Evolutionary conservation across 1,284 basidiomycete species (phyloP).

Genomic region (Ceratobasidium sp.): DNA sequence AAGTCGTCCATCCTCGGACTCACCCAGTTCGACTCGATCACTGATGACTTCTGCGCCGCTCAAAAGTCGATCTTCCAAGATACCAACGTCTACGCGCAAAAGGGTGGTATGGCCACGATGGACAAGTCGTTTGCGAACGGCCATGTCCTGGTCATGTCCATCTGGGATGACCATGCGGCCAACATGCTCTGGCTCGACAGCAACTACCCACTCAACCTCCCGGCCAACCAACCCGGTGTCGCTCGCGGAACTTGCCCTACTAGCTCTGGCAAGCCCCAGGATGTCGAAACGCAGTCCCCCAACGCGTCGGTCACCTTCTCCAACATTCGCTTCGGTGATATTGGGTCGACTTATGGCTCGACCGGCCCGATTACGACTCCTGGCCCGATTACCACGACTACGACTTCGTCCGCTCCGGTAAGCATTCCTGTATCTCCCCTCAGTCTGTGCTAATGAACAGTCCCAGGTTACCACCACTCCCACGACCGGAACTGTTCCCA

Average conservation of each 20-base stretch:
- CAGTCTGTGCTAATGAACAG: not conserved
- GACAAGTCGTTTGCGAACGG: too few species aligned
- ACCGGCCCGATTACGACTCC: conserved; percentile 45
- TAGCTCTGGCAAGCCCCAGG: conserved; percentile 55
- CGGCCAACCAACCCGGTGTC: conserved; percentile 56
- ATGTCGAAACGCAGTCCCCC: conserved; percentile 52
- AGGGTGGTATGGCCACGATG: too few species aligned
- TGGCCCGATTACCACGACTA: conserved; percentile 16
- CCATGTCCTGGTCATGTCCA: too few species aligned
- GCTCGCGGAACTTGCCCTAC: conserved; percentile 54
- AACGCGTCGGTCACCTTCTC: too few species aligned
- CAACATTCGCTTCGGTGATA: too few species aligned
- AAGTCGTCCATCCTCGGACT: too few species aligned
- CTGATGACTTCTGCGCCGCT: too few species aligned
- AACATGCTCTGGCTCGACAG: conserved; percentile 67
- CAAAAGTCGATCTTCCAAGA: too few species aligned
- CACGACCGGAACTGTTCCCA: conserved; percentile 8
- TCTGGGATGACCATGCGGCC: too few species aligned
- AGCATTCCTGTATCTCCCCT: not conserved
- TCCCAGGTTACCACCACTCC: conserved; percentile 1
- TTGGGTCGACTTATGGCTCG: conserved; percentile 56
- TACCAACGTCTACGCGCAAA: too few species aligned
- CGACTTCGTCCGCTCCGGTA: conserved; percentile 2
- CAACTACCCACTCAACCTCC: conserved; percentile 56
- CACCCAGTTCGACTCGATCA: too few species aligned